Evolutionary conservation across 78 protist genomes (phyloP).

Genomic region (Dictyostelium citrinum): DNA sequence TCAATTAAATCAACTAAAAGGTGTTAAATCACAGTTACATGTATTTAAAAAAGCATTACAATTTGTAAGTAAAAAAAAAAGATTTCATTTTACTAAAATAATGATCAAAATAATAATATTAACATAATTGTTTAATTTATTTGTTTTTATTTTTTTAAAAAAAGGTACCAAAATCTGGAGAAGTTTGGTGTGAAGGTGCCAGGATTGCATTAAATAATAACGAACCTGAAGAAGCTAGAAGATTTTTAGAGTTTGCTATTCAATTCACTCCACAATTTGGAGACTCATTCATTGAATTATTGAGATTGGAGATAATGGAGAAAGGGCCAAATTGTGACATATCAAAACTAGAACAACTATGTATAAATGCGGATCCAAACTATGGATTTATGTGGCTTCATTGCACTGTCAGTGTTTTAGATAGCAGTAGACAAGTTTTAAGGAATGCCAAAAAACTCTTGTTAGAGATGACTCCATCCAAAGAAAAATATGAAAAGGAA

Average conservation of each 20-base stretch:
- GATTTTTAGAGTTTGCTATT: slow-evolving; percentile 89
- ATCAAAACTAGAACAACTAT: slow-evolving; percentile 70
- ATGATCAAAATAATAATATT: neutral
- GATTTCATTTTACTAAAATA: neutral
- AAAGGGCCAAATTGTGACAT: slow-evolving; percentile 71
- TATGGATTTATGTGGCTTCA: slow-evolving; percentile 94
- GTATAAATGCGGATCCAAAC: slow-evolving; percentile 95
- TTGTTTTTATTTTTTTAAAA: no score
- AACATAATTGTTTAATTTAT: no score
- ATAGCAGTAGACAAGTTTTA: slow-evolving; percentile 79
- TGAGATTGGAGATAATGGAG: slow-evolving; percentile 82
- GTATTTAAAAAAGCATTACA: slow-evolving; percentile 65
- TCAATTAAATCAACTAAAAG: slow-evolving; percentile 82
- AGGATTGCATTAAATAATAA: slow-evolving; percentile 86
- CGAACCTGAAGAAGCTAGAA: slow-evolving; percentile 67
- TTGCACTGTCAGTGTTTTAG: slow-evolving; percentile 84
- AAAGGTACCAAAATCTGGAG: slow-evolving; percentile 94
- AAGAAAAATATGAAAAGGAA: slow-evolving; percentile 27
- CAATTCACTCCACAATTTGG: slow-evolving; percentile 97
- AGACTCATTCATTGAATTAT: slow-evolving; percentile 94
- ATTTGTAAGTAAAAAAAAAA: slow-evolving; percentile 10
- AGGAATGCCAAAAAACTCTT: slow-evolving; percentile 76
- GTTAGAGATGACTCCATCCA: slow-evolving; percentile 38
- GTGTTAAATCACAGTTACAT: slow-evolving; percentile 66
- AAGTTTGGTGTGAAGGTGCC: slow-evolving; percentile 98